Evolutionary conservation across 176 grass and related monocot species (phyloP).

Genomic region (Carex myosuroides): DNA sequence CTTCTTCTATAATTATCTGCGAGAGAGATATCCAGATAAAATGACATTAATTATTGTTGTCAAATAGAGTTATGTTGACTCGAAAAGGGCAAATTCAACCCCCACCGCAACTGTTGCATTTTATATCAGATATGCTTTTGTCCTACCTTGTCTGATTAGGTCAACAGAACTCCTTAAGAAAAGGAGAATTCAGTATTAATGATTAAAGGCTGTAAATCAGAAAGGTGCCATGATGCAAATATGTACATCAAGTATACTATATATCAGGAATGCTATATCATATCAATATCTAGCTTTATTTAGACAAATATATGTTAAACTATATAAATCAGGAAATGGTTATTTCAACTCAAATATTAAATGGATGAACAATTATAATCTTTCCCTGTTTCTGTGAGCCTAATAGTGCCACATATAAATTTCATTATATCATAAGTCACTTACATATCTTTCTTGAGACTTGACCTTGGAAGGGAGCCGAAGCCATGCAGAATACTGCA

Average conservation of each 20-base stretch:
- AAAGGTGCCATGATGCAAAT: background rate
- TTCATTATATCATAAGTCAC: conserved; percentile 20
- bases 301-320: background rate
- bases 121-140: background rate
- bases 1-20: conserved; percentile 84
- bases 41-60: conserved; percentile 10
- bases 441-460: conserved; percentile 58
- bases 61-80: background rate
- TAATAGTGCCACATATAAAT: background rate
- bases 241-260: background rate
- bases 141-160: background rate
- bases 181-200: background rate
- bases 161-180: background rate
- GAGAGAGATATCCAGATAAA: conserved; percentile 5
- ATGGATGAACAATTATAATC: background rate
- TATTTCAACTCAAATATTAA: background rate
- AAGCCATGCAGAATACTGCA: conserved; percentile 85
- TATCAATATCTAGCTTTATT: background rate
- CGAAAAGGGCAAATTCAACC: background rate
- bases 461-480: conserved; percentile 77
- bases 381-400: background rate
- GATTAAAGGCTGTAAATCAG: background rate
- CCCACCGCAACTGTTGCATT: background rate
- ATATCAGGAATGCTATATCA: background rate
- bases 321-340: background rate